phyloP scores from a whole-genome alignment of 1,284 basidiomycete species.

The Entoloma clypeatum region DNA sequence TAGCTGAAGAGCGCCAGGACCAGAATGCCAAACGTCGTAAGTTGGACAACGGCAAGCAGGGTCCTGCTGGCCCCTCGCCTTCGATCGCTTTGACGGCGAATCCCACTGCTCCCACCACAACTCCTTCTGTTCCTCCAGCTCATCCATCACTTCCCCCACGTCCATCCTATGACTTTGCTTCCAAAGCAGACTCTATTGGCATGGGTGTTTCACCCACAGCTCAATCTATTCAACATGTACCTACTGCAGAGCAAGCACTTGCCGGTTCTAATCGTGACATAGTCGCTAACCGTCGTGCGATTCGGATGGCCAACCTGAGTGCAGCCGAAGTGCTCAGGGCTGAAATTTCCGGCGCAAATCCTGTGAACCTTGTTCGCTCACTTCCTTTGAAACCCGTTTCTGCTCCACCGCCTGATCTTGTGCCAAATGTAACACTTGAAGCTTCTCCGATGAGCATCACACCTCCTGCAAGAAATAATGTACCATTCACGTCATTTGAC shows the following conservation, averaged over 20 bases:
- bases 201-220: conserved; percentile 57
- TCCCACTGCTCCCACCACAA: conserved; percentile 33
- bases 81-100: conserved; percentile 48
- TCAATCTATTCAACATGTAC: conserved; percentile 51
- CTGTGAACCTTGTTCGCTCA: conserved; percentile 48
- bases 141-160: conserved; percentile 57
- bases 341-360: conserved; percentile 71
- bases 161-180: conserved; percentile 65
- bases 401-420: conserved; percentile 28
- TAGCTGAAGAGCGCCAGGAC: conserved; percentile 92
- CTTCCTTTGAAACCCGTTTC: conserved; percentile 36
- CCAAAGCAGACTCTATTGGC: conserved; percentile 70
- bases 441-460: conserved; percentile 26
- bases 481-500: conserved; percentile 26
- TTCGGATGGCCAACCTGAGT: conserved; percentile 94
- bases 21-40: conserved; percentile 85
- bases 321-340: conserved; percentile 94
- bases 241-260: conserved; percentile 61
- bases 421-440: conserved; percentile 24
- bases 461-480: conserved; percentile 7
- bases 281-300: conserved; percentile 82
- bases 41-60: conserved; percentile 64
- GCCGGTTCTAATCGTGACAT: conserved; percentile 83
- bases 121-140: conserved; percentile 31
- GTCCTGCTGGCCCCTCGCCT: conserved; percentile 48